These are phyloP conservation scores for Mycena indigotica DNA, from an alignment of 768 basidiomycete genomes.

Conservation along the genomic window DNA sequence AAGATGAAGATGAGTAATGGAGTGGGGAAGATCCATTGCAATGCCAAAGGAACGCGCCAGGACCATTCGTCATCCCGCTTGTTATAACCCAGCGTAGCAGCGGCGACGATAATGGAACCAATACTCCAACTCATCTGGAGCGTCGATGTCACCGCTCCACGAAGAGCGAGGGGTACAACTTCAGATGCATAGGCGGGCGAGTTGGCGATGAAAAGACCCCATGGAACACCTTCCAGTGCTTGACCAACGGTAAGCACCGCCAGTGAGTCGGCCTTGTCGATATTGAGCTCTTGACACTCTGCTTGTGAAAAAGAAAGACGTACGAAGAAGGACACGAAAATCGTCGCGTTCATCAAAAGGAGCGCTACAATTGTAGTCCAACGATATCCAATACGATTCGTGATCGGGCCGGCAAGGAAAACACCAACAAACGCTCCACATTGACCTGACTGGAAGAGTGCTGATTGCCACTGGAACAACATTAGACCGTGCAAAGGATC, in stretches of 20 bases:
- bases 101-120: constrained; percentile 22
- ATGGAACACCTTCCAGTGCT: constrained; percentile 18
- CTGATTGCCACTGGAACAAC: constrained; percentile 20
- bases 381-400: constrained; percentile 22
- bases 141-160: constrained; percentile 18
- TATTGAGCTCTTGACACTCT: constrained; percentile 18
- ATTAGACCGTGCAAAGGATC: too few species aligned
- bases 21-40: constrained; percentile 2
- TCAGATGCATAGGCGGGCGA: constrained; percentile 23
- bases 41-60: not conserved
- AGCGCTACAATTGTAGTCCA: constrained; percentile 22
- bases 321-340: not conserved
- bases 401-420: constrained; percentile 20
- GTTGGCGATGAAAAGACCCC: constrained; percentile 25
- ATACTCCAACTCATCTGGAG: constrained; percentile 24
- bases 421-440: constrained; percentile 23
- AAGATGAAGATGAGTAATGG: constrained; percentile 21
- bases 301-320: too few species aligned
- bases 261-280: constrained; percentile 16
- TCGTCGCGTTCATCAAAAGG: not conserved
- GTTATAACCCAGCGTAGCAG: constrained; percentile 23
- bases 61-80: constrained; percentile 4
- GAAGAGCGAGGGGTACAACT: constrained; percentile 21
- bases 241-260: constrained; percentile 19
- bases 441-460: constrained; percentile 18